A percentile compares a stretch with the other conserved stretches of the same genome.
Conservation (phyloP, 768 basidiomycete species). For the Russula sp. region DNA sequence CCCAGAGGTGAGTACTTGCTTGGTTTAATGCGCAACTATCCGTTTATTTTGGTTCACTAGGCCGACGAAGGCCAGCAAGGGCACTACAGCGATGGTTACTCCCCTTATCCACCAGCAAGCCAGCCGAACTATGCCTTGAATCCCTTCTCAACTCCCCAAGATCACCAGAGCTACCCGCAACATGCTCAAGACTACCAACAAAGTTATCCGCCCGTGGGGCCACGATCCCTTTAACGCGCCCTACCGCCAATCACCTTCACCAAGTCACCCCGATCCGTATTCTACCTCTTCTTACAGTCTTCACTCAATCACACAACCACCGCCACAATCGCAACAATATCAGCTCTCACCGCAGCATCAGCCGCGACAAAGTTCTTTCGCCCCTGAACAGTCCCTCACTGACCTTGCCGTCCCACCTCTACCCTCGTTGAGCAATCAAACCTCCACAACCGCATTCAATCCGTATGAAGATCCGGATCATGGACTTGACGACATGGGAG, state of each 20-base stretch:
- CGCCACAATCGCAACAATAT: slow-evolving; percentile 10
- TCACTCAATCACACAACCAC: slow-evolving; percentile 19
- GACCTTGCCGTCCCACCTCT: slow-evolving; percentile 27
- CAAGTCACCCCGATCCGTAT: slow-evolving; percentile 31
- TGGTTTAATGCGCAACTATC: background rate
- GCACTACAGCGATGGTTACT: slow-evolving; percentile 67
- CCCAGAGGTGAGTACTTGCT: slow-evolving; percentile 38
- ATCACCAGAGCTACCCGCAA: slow-evolving; percentile 28
- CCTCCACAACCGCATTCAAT: slow-evolving; percentile 25
- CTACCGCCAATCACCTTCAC: slow-evolving; percentile 32
- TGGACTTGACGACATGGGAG: slow-evolving; percentile 49
- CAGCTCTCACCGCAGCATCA: background rate
- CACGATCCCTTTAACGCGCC: slow-evolving; percentile 27
- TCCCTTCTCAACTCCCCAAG: slow-evolving; percentile 42
- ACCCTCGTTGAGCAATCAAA: slow-evolving; percentile 23
- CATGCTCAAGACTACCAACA: slow-evolving; percentile 16
- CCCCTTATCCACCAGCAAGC: slow-evolving; percentile 44
- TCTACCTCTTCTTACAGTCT: slow-evolving; percentile 17
- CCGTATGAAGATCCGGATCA: slow-evolving; percentile 38
- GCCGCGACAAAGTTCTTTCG: background rate
- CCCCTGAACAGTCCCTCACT: slow-evolving; percentile 13
- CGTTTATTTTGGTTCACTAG: slow-evolving; percentile 35
- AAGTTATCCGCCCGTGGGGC: slow-evolving; percentile 31
- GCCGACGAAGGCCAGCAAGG: slow-evolving; percentile 62
- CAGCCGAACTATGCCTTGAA: slow-evolving; percentile 41